Conservation (phyloP, 2,329 filamentous ascomycete species). For the Colletotrichum lupini region DNA sequence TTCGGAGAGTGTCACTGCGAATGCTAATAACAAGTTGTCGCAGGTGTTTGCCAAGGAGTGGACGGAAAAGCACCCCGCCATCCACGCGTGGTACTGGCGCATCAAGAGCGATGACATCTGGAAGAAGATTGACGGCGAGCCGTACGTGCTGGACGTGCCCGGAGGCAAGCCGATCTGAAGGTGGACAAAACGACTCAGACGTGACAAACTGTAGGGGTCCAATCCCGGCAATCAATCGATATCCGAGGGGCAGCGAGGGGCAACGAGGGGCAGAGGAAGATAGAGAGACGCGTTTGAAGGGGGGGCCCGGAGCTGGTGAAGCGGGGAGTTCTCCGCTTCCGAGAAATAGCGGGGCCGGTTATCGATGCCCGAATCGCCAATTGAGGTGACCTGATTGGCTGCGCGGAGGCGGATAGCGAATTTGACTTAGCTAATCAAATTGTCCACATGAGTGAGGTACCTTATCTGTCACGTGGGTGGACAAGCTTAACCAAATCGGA, state of each 20-base stretch:
- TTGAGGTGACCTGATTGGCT: constrained; percentile 7
- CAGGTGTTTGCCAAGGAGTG: constrained; percentile 28
- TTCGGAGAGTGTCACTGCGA: not conserved
- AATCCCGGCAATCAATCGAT: not conserved
- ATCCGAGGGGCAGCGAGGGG: not conserved
- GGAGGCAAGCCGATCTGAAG: constrained; percentile 27
- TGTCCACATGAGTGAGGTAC: not conserved
- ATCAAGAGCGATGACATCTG: constrained; percentile 29
- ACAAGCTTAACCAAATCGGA: constrained; percentile 13
- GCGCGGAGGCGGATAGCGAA: not conserved
- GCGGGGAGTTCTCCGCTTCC: constrained; percentile 22
- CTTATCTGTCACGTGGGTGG: constrained; percentile 15
- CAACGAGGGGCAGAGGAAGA: not conserved
- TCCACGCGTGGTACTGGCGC: constrained; percentile 24
- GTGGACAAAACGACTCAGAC: not conserved
- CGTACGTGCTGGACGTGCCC: constrained; percentile 20
- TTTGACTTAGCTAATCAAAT: not conserved
- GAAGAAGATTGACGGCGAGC: constrained; percentile 28
- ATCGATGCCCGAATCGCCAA: not conserved
- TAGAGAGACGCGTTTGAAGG: not conserved
- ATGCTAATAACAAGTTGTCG: not conserved
- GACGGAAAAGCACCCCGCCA: constrained; percentile 17
- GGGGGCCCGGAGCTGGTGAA: not conserved
- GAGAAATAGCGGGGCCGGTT: constrained; percentile 8
- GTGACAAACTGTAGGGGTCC: not conserved